A percentile compares a stretch with the other conserved stretches of the same genome.
Conservation (phyloP, 805 yeast genomes). For the Diddensiella santjacobensis region DNA sequence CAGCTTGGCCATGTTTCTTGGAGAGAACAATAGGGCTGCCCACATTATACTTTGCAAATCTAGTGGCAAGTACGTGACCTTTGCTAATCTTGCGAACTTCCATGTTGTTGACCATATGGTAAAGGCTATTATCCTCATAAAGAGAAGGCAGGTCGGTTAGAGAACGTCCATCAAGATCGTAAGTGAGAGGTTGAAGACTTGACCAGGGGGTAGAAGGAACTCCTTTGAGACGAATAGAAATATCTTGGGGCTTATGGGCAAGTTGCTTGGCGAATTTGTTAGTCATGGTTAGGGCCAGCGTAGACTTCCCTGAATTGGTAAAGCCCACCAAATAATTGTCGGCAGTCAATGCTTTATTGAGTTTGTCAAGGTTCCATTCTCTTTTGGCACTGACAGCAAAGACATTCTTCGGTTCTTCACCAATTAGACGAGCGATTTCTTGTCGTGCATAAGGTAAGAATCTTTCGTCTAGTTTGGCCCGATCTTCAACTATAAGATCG, state of each 20-base stretch:
- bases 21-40: conserved; percentile 24
- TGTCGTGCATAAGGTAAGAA: conserved; percentile 28
- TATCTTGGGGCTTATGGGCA: background rate
- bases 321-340: conserved; percentile 61
- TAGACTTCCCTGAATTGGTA: conserved; percentile 86
- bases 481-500: conserved; percentile 41
- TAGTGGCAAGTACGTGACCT: conserved; percentile 24
- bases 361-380: conserved; percentile 48
- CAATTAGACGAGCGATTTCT: conserved; percentile 34
- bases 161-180: conserved; percentile 33
- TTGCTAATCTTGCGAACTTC: conserved; percentile 23
- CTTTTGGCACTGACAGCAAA: conserved; percentile 47
- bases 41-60: conserved; percentile 22
- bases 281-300: conserved; percentile 65
- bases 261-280: conserved; percentile 53
- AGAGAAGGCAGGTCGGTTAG: conserved; percentile 31
- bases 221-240: background rate
- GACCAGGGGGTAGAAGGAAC: conserved; percentile 41
- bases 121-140: conserved; percentile 30
- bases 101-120: conserved; percentile 18
- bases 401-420: conserved; percentile 41
- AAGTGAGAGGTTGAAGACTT: conserved; percentile 53
- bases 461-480: conserved; percentile 26
- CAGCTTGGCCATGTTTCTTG: conserved; percentile 29
- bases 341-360: conserved; percentile 38